Evolutionary conservation across 352 stramenopile species (phyloP).

Genomic region (Globisporangium cederbergense): DNA sequence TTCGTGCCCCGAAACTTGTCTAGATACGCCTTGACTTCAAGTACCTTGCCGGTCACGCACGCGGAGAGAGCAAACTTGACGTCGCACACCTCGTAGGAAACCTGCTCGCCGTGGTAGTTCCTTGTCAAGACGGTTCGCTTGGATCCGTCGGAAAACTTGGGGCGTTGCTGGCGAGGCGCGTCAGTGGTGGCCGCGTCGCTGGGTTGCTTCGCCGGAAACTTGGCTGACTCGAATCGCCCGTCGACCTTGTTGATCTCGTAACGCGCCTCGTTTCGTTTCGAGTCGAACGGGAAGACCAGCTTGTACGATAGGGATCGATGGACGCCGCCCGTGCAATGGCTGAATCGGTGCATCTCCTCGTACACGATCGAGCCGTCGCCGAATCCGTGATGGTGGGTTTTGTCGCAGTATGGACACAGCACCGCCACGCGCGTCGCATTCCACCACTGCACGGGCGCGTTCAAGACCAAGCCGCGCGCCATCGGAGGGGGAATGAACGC

Average conservation of each 20-base stretch:
- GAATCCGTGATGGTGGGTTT: background rate
- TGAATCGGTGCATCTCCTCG: background rate
- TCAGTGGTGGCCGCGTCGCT: background rate
- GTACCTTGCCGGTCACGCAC: background rate
- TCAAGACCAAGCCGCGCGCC: background rate
- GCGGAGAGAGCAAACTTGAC: background rate
- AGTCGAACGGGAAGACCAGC: slow-evolving; percentile 3
- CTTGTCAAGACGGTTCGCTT: background rate
- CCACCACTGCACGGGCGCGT: background rate
- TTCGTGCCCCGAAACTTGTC: slow-evolving; percentile 2
- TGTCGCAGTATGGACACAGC: background rate
- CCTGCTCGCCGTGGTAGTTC: background rate
- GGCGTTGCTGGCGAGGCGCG: background rate
- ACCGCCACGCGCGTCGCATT: background rate
- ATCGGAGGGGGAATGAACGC: background rate
- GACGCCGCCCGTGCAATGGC: background rate
- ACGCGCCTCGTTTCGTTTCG: background rate
- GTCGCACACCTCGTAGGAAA: background rate
- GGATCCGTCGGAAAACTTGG: background rate
- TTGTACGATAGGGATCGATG: background rate
- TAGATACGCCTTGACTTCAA: background rate
- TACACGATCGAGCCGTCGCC: background rate
- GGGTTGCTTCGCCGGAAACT: background rate
- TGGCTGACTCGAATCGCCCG: background rate
- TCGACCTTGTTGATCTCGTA: slow-evolving; percentile 4